Percentiles rank a stretch among this genome's conserved stretches.
These are phyloP conservation scores for Lactarius vividus DNA, from an alignment of 768 basidiomycete genomes.

Conservation along the genomic window DNA sequence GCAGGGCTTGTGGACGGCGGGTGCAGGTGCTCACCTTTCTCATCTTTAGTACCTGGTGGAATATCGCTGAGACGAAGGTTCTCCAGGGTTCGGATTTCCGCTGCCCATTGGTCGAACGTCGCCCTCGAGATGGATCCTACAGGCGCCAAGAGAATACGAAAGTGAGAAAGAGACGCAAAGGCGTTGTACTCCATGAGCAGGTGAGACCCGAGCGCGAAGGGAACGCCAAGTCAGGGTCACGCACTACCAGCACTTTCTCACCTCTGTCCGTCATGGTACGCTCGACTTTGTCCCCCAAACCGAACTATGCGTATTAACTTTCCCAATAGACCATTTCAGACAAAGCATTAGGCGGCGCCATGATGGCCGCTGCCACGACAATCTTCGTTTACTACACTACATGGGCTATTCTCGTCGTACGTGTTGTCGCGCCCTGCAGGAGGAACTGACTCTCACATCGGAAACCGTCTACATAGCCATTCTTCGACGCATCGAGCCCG, in stretches of 20 bases:
- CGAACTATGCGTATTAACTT: background rate
- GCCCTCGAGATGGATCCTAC: slow-evolving; percentile 69
- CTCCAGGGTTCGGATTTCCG: slow-evolving; percentile 71
- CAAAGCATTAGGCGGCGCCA: slow-evolving; percentile 71
- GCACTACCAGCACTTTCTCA: background rate
- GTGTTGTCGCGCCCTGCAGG: slow-evolving; percentile 30
- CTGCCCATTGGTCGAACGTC: slow-evolving; percentile 72
- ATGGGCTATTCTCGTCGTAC: slow-evolving; percentile 86
- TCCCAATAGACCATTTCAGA: slow-evolving; percentile 66
- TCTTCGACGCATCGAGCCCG: slow-evolving; percentile 71
- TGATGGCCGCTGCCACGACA: slow-evolving; percentile 74
- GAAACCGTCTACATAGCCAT: slow-evolving; percentile 51
- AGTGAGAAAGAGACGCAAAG: slow-evolving; percentile 82
- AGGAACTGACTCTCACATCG: slow-evolving; percentile 14
- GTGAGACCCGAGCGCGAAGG: background rate
- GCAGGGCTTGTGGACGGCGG: slow-evolving; percentile 1
- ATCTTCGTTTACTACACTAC: slow-evolving; percentile 89
- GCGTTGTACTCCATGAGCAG: slow-evolving; percentile 60
- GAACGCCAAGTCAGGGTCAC: background rate
- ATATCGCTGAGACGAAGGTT: slow-evolving; percentile 78
- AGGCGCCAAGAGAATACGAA: slow-evolving; percentile 83
- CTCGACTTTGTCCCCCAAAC: background rate
- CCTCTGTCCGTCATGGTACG: slow-evolving; percentile 15
- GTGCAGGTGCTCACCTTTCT: slow-evolving; percentile 52
- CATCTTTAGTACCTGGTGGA: slow-evolving; percentile 73